A percentile compares a stretch with the other conserved stretches of the same genome.
These are phyloP conservation scores for Candida maltosa DNA, from an alignment of 805 yeast species.

Conservation along the genomic window DNA sequence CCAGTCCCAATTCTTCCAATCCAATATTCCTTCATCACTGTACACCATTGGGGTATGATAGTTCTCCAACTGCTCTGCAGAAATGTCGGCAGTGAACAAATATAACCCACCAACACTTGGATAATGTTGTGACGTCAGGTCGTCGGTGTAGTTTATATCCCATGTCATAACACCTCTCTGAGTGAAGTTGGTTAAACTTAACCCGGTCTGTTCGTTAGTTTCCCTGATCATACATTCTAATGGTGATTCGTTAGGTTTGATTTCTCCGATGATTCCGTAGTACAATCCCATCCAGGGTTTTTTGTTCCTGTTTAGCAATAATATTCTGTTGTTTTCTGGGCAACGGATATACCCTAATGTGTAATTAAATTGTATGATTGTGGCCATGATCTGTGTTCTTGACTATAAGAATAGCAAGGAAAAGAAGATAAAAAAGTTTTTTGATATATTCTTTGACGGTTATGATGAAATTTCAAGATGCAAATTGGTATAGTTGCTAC, in stretches of 20 bases:
- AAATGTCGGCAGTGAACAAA: slow-evolving; percentile 34
- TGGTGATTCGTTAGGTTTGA: slow-evolving; percentile 32
- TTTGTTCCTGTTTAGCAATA: slow-evolving; percentile 38
- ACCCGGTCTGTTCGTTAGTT: slow-evolving; percentile 40
- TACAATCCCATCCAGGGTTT: slow-evolving; percentile 47
- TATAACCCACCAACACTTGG: slow-evolving; percentile 33
- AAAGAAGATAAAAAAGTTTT: too few species aligned
- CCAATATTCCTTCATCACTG: slow-evolving; percentile 40
- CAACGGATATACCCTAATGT: slow-evolving; percentile 28
- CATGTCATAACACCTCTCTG: slow-evolving; percentile 36
- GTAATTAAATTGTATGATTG: slow-evolving; percentile 12
- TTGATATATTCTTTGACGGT: too few species aligned
- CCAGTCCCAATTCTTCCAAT: slow-evolving; percentile 40
- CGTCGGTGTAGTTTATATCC: slow-evolving; percentile 14
- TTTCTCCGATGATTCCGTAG: slow-evolving; percentile 47
- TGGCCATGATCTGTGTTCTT: too few species aligned
- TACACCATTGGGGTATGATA: slow-evolving; percentile 26
- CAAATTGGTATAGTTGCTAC: too few species aligned
- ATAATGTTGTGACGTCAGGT: neutral
- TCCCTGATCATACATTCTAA: slow-evolving; percentile 39
- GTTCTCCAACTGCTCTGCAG: slow-evolving; percentile 16
- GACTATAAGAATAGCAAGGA: too few species aligned
- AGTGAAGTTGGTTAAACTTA: slow-evolving; percentile 22
- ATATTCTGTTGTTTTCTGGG: slow-evolving; percentile 25
- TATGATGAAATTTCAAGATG: too few species aligned